Percentiles rank a stretch among this genome's conserved stretches.
phyloP scores from a whole-genome alignment of 2,329 filamentous ascomycete genomes.

The Teratosphaeria zuluensis region DNA sequence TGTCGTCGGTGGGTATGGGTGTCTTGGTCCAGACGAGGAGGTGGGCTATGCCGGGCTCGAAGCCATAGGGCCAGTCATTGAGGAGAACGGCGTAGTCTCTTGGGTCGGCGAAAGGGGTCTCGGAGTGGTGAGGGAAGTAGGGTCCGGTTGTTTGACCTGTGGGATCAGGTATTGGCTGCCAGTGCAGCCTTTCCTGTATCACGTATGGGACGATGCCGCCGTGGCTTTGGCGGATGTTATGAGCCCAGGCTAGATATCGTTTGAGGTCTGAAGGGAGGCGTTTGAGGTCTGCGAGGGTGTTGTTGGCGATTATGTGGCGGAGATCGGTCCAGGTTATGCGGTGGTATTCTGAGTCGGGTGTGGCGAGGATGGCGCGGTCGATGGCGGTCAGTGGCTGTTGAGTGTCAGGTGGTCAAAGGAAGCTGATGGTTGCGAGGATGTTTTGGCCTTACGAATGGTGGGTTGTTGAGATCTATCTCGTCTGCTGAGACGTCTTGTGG shows the following conservation, averaged over 20 bases:
- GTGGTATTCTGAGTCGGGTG: conserved; percentile 44
- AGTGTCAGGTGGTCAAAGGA: not conserved
- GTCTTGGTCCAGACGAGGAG: conserved; percentile 49
- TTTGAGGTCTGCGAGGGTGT: conserved; percentile 47
- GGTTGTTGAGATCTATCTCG: conserved; percentile 22
- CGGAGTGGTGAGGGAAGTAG: conserved; percentile 35
- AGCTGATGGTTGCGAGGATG: not conserved
- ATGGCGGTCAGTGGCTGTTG: conserved; percentile 40
- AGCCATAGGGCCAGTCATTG: conserved; percentile 57
- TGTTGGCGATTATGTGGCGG: conserved; percentile 42
- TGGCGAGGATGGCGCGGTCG: conserved; percentile 40
- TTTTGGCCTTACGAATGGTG: conserved; percentile 4
- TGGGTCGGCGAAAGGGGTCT: conserved; percentile 44
- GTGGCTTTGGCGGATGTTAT: conserved; percentile 44
- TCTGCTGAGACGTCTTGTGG: conserved; percentile 6
- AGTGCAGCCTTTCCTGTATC: conserved; percentile 44
- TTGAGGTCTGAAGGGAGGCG: conserved; percentile 50
- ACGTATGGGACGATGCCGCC: conserved; percentile 49
- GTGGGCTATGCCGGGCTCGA: conserved; percentile 45
- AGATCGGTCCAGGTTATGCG: conserved; percentile 44
- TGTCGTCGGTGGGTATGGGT: conserved; percentile 36
- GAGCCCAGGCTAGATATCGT: conserved; percentile 51
- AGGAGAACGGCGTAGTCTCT: conserved; percentile 47
- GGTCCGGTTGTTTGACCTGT: conserved; percentile 9
- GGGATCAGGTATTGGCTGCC: conserved; percentile 29